Conservation (phyloP, 805 yeast genomes). For the Lipomyces yamanashiensis region DNA sequence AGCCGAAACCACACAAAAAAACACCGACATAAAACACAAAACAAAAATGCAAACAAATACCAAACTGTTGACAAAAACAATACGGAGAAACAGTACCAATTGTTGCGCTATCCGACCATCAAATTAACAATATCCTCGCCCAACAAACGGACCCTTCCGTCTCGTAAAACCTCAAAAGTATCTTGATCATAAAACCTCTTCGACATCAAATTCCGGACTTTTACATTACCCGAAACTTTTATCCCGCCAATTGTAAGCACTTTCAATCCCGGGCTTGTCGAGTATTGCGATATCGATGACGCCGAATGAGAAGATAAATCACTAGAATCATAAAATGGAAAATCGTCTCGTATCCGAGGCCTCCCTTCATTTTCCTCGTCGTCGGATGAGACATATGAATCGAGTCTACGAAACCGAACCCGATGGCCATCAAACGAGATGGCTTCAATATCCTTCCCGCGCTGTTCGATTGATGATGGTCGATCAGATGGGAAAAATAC, state of each 20-base stretch:
- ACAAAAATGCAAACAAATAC: too few relatives aligned
- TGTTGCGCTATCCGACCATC: constrained; percentile 14
- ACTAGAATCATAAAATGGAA: constrained; percentile 2
- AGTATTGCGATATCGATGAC: not conserved
- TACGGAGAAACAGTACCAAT: not conserved
- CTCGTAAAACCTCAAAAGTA: constrained; percentile 20
- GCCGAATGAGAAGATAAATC: constrained; percentile 3
- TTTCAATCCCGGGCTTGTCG: constrained; percentile 9
- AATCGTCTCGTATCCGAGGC: constrained; percentile 1
- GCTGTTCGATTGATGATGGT: constrained; percentile 12
- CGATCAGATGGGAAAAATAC: constrained; percentile 30
- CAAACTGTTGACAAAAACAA: not conserved
- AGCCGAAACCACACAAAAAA: not conserved
- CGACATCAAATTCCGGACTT: constrained; percentile 27
- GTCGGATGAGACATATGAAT: not conserved
- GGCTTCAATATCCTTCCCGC: constrained; percentile 29
- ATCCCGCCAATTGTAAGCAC: constrained; percentile 27
- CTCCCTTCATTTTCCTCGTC: constrained; percentile 6
- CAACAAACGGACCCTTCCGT: constrained; percentile 28
- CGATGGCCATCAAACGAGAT: constrained; percentile 35
- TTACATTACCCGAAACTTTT: constrained; percentile 29
- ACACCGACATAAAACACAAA: not conserved
- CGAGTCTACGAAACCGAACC: constrained; percentile 20
- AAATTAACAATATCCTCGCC: constrained; percentile 34
- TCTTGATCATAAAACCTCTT: constrained; percentile 22